Evolutionary conservation across 2,329 filamentous ascomycete species (phyloP), one percentile per base, ranked within the genome.

Genomic region (Teratosphaeriaceae sp.): DNA sequence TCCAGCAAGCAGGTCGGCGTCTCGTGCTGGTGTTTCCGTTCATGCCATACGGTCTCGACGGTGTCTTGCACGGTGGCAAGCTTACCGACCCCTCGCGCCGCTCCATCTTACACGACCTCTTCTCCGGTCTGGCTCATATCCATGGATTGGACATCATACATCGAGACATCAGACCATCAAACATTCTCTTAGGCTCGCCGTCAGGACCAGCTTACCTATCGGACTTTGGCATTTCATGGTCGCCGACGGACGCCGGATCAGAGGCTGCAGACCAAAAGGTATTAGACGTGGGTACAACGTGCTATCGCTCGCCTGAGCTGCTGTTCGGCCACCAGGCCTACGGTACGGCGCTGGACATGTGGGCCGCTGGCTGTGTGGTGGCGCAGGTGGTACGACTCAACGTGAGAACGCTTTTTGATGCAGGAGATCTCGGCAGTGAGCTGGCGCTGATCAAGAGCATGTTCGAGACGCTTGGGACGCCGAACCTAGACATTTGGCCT

Each of bases 171-270:
- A 98, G 98, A 59, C 92, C 92, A 1, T 88, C 88, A 0, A 94
- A 95, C 41, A 75, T 98, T 26, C 54, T 65, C 3, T 50, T 65
- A 8, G 35, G 50, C 3, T 51, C 53, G 12, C 45, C 54, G 3
- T 40, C 39, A 20, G 88, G 88, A 5, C 90, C 87, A 3, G 86
- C 85, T 3, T 85, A 82, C 53, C 73, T 98, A 2, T 80, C 87
- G 26, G 92, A 98, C 63, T 97, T 98, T 67, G 90, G 92, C 39
- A 94, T 92, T 29, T 80, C 89, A 7, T 96, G 88, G 88, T 80
- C 83, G 52, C 77, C 83, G 2, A 63, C 72, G 9, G 65, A 71
- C 18, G 51, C 64, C 5, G 65, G 68, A 3, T 75, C 77, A 12
- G 92, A 98, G 60, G 71, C 79, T 1, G 58, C 70, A 7, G 62